phyloP scores from a whole-genome alignment of 768 basidiomycete genomes.

The Termitomyces sp. region DNA sequence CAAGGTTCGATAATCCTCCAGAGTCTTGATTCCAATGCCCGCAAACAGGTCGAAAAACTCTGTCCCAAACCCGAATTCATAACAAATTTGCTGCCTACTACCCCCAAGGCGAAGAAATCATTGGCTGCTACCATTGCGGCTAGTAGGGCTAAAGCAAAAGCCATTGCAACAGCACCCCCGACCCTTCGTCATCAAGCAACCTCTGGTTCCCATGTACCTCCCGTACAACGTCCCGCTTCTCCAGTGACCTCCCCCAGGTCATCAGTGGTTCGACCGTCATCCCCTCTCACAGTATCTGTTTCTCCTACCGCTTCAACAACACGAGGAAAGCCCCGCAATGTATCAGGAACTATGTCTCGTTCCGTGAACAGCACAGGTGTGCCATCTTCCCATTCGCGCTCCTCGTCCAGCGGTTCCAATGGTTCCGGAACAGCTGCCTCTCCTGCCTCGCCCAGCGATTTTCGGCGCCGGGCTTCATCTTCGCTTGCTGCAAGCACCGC shows the following conservation, averaged over 20 bases:
- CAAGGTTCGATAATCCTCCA: slow-evolving; percentile 59
- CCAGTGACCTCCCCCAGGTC: slow-evolving; percentile 34
- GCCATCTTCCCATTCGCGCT: slow-evolving; percentile 32
- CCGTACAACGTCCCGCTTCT: slow-evolving; percentile 38
- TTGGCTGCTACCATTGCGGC: slow-evolving; percentile 86
- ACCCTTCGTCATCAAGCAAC: slow-evolving; percentile 78
- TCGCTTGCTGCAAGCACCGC: slow-evolving; percentile 31
- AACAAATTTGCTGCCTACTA: slow-evolving; percentile 34
- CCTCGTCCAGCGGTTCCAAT: slow-evolving; percentile 30
- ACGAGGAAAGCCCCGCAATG: slow-evolving; percentile 28
- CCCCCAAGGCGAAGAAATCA: slow-evolving; percentile 67
- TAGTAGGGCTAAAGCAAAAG: slow-evolving; percentile 82
- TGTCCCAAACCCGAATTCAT: slow-evolving; percentile 58
- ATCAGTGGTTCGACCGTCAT: slow-evolving; percentile 34
- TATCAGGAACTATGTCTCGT: slow-evolving; percentile 29
- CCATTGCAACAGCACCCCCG: slow-evolving; percentile 77
- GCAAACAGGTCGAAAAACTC: slow-evolving; percentile 82
- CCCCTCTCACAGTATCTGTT: slow-evolving; percentile 41
- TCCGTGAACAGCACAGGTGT: slow-evolving; percentile 33
- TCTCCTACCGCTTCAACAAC: slow-evolving; percentile 41
- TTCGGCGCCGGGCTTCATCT: slow-evolving; percentile 43
- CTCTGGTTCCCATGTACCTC: slow-evolving; percentile 54
- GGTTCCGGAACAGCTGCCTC: slow-evolving; percentile 29
- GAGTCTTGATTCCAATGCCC: slow-evolving; percentile 56
- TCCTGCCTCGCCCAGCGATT: slow-evolving; percentile 35